Base-by-base conservation (phyloP, 805 yeast genomes). In the Metschnikowia gruessii region DNA sequence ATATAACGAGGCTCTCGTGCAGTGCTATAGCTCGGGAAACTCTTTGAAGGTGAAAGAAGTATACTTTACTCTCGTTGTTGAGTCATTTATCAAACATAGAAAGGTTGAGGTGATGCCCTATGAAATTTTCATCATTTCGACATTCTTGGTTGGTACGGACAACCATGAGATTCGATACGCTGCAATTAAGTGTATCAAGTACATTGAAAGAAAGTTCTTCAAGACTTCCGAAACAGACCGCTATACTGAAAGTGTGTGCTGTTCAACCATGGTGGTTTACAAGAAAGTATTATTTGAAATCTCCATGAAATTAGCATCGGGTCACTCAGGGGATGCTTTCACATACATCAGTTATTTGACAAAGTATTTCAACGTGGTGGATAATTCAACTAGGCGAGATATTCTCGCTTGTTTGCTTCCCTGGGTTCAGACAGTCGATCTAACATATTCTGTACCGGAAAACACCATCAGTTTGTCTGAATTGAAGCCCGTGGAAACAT, bases 391-490 rank as follows among this genome's bases (percentile, higher is more conserved):
- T 1, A 76, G 94, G 58, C 79, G 87, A 48, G 97, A 91, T 61
- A 76, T 92, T 11, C 67, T 92, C 46, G 82, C 94, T 0, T 83
- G 91, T 19, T 64, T 94, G 42, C 70, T 88, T 9, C 97, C 99
- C 1, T 94, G 98, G 97, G 80, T 91, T n/a, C 94, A 87, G 58
- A 80, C 83, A 2, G 82, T 91, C 37, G 87, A 84, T 37, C 70
- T 92, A 45, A 77, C 77, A 16, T 52, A 51, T 21, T 38, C 35
- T 19, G 28, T 37, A 6, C 9, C 37, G 9, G 47, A 47, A 13
- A 46, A 35, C 10, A 38, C 51, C 1, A 9, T 31, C 36, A 30
- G 31, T 12, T 32, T 17, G 37, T 12, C 41, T 10, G 53, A 46
- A 2, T 48, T 41, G 30, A 47, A 43, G n/a, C 21, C 15, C 17